A percentile compares a stretch with the other conserved stretches of the same genome.
Evolutionary conservation across 345 rosid species (phyloP).

Genomic region (Alliaria petiolata): DNA sequence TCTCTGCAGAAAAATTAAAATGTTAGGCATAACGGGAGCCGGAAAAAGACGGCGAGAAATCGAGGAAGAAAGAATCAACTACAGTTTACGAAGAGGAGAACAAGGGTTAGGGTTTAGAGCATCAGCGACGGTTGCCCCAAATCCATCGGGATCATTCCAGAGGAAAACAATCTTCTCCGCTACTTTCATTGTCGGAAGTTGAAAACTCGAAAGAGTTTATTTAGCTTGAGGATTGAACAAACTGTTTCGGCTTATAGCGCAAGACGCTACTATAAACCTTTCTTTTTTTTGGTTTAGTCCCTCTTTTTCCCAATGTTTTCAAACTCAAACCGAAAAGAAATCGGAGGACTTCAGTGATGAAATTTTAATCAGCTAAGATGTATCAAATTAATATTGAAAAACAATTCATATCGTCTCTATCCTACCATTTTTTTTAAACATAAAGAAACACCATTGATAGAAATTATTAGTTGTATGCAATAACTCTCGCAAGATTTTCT

Average conservation of each 20-base stretch:
- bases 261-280: background rate
- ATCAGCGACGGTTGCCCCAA: conserved; percentile 40
- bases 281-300: background rate
- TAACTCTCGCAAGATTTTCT: no score
- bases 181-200: conserved; percentile 39
- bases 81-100: conserved; percentile 49
- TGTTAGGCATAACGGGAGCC: background rate
- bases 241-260: background rate
- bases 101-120: conserved; percentile 45
- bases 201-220: background rate
- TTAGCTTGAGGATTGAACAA: background rate
- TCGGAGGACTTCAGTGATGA: no score
- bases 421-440: no score
- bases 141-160: conserved; percentile 48
- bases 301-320: background rate
- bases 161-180: conserved; percentile 54
- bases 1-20: conserved; percentile 36
- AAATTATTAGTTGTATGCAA: background rate
- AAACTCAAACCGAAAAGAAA: background rate
- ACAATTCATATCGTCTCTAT: no score
- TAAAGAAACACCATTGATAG: background rate
- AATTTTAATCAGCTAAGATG: no score
- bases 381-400: no score
- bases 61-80: conserved; percentile 21
- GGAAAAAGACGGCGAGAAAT: background rate